phyloP scores from a whole-genome alignment of 2,329 filamentous ascomycete genomes.

The Cercospora sojina region DNA sequence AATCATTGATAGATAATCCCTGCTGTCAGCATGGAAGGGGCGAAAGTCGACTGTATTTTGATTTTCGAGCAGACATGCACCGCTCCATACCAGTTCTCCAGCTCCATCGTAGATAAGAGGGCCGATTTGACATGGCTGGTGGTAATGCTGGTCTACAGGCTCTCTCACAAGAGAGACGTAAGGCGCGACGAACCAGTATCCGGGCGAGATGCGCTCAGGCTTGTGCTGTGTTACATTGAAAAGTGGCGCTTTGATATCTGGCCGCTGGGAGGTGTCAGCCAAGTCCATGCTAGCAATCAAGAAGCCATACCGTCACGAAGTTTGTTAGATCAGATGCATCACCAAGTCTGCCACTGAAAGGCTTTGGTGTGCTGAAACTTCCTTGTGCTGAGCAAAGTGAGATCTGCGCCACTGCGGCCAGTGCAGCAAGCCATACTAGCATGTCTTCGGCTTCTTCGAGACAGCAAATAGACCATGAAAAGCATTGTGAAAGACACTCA shows the following conservation, averaged over 20 bases:
- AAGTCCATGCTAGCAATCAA: not conserved
- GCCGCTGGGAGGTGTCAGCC: slow-evolving; percentile 13
- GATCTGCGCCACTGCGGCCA: not conserved
- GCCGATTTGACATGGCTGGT: slow-evolving; percentile 20
- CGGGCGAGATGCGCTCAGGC: slow-evolving; percentile 12
- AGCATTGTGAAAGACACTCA: not conserved
- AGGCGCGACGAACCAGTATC: slow-evolving; percentile 28
- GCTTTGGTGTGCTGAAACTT: not conserved
- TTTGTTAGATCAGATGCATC: slow-evolving; percentile 3
- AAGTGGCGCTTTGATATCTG: slow-evolving; percentile 24
- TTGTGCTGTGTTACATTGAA: slow-evolving; percentile 22
- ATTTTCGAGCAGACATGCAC: slow-evolving; percentile 17
- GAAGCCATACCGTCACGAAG: not conserved
- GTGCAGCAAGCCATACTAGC: not conserved
- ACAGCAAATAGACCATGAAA: not conserved
- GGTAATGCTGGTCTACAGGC: slow-evolving; percentile 1
- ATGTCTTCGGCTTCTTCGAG: not conserved
- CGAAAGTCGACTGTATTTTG: slow-evolving; percentile 20
- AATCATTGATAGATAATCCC: slow-evolving; percentile 10
- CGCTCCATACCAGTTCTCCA: slow-evolving; percentile 27
- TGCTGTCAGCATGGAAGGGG: slow-evolving; percentile 7
- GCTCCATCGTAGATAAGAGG: slow-evolving; percentile 24
- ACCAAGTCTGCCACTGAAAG: slow-evolving; percentile 5
- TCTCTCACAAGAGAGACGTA: slow-evolving; percentile 20
- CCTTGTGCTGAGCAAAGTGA: not conserved